Percentiles rank a stretch among this genome's conserved stretches.
These are phyloP conservation scores for Tuber microsphaerosporum DNA, from an alignment of 495 filamentous ascomycete species.

Conservation along the genomic window DNA sequence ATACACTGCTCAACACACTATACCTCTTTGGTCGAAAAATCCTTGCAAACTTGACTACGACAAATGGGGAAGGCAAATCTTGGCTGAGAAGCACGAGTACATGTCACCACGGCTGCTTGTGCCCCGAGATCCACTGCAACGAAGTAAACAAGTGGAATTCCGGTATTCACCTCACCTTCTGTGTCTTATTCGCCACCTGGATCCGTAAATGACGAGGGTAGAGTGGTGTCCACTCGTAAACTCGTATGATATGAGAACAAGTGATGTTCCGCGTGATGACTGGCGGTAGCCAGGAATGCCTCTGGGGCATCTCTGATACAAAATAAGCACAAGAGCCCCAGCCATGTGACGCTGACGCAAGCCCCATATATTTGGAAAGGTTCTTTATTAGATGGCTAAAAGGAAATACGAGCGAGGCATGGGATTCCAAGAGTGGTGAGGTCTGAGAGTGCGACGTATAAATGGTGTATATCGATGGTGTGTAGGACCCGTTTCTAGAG, in stretches of 20 bases:
- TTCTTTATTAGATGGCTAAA: slow-evolving; percentile 60
- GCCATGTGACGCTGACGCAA: slow-evolving; percentile 71
- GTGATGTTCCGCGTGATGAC: slow-evolving; percentile 57
- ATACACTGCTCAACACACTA: too few species aligned
- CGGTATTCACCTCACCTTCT: slow-evolving; percentile 63
- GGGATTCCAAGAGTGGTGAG: slow-evolving; percentile 56
- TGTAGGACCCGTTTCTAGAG: slow-evolving; percentile 44
- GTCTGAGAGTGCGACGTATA: slow-evolving; percentile 58
- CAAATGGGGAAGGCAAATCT: too few species aligned
- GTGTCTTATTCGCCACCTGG: slow-evolving; percentile 65
- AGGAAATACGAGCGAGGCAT: slow-evolving; percentile 58
- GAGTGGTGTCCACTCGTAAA: slow-evolving; percentile 59
- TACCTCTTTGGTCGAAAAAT: too few species aligned
- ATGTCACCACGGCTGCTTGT: slow-evolving; percentile 67
- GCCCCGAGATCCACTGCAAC: slow-evolving; percentile 71
- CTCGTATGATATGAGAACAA: slow-evolving; percentile 66
- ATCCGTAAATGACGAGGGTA: slow-evolving; percentile 69
- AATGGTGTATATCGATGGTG: slow-evolving; percentile 64
- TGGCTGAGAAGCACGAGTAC: slow-evolving; percentile 33
- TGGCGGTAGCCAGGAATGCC: slow-evolving; percentile 39
- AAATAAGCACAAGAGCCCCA: slow-evolving; percentile 62
- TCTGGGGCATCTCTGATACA: slow-evolving; percentile 53
- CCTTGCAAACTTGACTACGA: too few species aligned
- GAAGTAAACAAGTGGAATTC: slow-evolving; percentile 71
- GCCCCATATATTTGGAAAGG: slow-evolving; percentile 66